A percentile compares a stretch with the other conserved stretches of the same genome.
Conservation (phyloP, 768 basidiomycete species). For the Lactarius akahatsu region DNA sequence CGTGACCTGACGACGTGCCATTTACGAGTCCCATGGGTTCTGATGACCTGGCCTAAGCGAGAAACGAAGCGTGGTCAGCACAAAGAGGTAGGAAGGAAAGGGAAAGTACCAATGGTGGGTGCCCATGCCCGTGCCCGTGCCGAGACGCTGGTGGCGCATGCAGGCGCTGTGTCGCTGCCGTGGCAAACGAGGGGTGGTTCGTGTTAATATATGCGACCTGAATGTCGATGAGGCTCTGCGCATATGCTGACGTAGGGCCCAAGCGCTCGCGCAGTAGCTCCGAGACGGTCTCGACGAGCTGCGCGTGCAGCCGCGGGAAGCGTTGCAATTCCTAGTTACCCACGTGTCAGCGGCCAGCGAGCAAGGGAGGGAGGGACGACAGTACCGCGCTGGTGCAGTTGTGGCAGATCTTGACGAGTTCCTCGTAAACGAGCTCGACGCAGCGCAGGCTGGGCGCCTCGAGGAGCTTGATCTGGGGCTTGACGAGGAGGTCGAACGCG, state of each 20-base stretch:
- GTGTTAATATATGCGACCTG: conserved; percentile 99
- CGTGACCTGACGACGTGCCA: conserved; percentile 34
- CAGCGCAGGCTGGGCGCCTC: conserved; percentile 94
- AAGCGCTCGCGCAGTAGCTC: conserved; percentile 93
- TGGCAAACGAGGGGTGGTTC: conserved; percentile 93
- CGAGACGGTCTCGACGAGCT: conserved; percentile 94
- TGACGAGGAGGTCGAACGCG: conserved; percentile 94
- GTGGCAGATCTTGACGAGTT: conserved; percentile 98
- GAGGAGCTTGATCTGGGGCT: conserved; percentile 95
- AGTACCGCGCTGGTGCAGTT: conserved; percentile 89
- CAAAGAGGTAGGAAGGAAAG: conserved; percentile 3
- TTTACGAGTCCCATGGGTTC: conserved; percentile 56
- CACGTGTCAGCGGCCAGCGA: neutral
- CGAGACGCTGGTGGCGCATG: conserved; percentile 47
- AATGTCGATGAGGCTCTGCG: conserved; percentile 92
- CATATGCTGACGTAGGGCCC: conserved; percentile 96
- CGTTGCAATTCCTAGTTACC: conserved; percentile 80
- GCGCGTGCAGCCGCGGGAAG: conserved; percentile 90
- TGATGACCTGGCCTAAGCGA: conserved; percentile 56
- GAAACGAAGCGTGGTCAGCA: neutral
- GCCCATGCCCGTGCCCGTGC: conserved; percentile 39
- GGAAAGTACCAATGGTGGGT: conserved; percentile 50
- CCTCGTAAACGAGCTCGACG: conserved; percentile 98
- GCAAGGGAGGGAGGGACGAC: conserved; percentile 13
- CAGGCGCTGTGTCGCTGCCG: conserved; percentile 64